Percentiles rank a stretch among this genome's conserved stretches.
Evolutionary conservation across 2,329 filamentous ascomycete species (phyloP).

Genomic region (Colletotrichum sp.): DNA sequence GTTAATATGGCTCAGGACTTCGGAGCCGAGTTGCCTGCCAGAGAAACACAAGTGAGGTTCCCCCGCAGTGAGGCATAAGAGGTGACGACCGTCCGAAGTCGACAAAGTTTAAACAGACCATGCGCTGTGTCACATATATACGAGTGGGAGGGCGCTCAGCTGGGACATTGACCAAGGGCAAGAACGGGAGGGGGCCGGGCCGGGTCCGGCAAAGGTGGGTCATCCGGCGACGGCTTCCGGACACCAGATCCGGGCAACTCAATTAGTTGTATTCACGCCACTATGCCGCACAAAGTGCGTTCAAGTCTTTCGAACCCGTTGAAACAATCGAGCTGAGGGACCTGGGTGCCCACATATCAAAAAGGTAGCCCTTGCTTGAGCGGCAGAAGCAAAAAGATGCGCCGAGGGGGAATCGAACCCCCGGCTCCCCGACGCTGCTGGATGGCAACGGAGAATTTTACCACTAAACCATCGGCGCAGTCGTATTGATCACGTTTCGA

Average conservation of each 20-base stretch:
- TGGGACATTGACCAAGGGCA: background rate
- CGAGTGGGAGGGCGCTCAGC: background rate
- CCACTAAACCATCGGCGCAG: conserved; percentile 12
- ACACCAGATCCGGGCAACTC: background rate
- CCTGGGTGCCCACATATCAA: background rate
- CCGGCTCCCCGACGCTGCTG: conserved; percentile 7
- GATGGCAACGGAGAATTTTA: conserved; percentile 15
- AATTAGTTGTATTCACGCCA: background rate
- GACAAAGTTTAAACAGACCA: background rate
- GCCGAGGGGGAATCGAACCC: conserved; percentile 12
- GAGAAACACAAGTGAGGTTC: background rate
- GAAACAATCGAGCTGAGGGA: too few species aligned
- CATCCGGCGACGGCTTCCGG: background rate
- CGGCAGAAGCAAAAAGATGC: background rate
- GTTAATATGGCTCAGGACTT: background rate
- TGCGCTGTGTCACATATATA: background rate
- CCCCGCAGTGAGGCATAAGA: background rate
- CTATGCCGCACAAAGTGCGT: background rate
- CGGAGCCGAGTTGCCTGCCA: background rate
- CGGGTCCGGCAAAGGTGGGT: background rate
- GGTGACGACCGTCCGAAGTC: background rate
- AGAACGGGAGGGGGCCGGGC: background rate
- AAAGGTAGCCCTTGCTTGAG: rapidly evolving
- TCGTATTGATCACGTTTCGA: background rate
- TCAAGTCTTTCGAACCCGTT: background rate